A percentile compares a stretch with the other conserved stretches of the same genome.
Conservation (phyloP, 441 rosid species). For the Brassica hybrid region DNA sequence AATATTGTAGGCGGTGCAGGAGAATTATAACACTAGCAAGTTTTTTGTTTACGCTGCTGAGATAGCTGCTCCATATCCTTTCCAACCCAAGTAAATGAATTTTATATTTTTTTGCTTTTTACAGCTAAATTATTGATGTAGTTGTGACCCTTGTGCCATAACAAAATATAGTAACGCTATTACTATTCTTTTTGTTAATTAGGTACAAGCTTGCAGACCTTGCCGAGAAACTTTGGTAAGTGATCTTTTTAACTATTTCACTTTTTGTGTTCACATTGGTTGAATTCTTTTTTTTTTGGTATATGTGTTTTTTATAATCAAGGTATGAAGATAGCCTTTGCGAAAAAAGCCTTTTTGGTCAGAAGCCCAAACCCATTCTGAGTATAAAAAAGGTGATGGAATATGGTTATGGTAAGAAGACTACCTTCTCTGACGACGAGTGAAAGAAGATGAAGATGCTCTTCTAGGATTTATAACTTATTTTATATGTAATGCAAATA, state of each 20-base stretch:
- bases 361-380: not conserved
- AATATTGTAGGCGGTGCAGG: not conserved
- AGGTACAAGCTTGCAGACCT: slow-evolving; percentile 2
- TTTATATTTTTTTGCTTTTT: not conserved
- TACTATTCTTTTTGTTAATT: not conserved
- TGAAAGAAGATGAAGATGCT: slow-evolving; percentile 3
- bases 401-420: too few species aligned
- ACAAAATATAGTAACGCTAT: not conserved
- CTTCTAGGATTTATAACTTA: not conserved
- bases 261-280: not conserved
- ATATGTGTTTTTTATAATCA: not conserved
- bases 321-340: not conserved
- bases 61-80: slow-evolving; percentile 7
- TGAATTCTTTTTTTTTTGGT: not conserved
- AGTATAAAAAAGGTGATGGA: not conserved
- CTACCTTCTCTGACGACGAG: not conserved
- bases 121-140: not conserved
- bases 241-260: slow-evolving; percentile 4
- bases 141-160: not conserved
- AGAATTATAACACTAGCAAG: not conserved
- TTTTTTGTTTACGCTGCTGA: not conserved
- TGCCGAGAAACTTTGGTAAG: slow-evolving; percentile 9
- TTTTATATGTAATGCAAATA: not conserved
- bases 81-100: not conserved
- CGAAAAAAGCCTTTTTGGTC: not conserved